Evolutionary conservation across 495 filamentous ascomycete species (phyloP).

Genomic region (Tuber indicum): DNA sequence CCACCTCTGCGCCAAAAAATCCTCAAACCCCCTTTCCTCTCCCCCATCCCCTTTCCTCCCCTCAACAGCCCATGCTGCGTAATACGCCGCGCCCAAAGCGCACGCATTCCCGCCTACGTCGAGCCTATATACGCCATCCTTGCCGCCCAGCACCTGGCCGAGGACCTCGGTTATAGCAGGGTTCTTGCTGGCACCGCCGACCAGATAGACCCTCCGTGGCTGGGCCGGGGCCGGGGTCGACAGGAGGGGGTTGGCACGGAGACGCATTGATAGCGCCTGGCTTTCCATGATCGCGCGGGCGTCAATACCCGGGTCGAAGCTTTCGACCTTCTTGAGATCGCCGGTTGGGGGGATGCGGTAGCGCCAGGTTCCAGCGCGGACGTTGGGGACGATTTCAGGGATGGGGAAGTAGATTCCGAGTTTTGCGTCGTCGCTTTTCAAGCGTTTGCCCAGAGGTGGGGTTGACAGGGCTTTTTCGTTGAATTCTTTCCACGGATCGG

Average conservation of each 20-base stretch:
- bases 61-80: slow-evolving; percentile 87
- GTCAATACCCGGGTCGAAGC: slow-evolving; percentile 46
- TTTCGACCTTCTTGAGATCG: slow-evolving; percentile 47
- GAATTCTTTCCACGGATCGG: slow-evolving; percentile 67
- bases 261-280: slow-evolving; percentile 80
- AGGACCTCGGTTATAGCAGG: slow-evolving; percentile 72
- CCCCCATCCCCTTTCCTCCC: slow-evolving; percentile 42
- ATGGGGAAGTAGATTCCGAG: slow-evolving; percentile 89
- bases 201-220: slow-evolving; percentile 83
- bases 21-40: slow-evolving; percentile 64
- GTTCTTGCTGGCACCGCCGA: slow-evolving; percentile 84
- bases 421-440: slow-evolving; percentile 57
- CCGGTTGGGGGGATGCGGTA: slow-evolving; percentile 49
- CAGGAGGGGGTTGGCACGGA: slow-evolving; percentile 72
- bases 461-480: slow-evolving; percentile 60
- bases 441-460: slow-evolving; percentile 58
- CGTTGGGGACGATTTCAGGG: slow-evolving; percentile 91
- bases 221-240: slow-evolving; percentile 54
- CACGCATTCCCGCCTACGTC: slow-evolving; percentile 97
- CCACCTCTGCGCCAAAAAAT: slow-evolving; percentile 76
- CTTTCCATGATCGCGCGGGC: slow-evolving; percentile 87
- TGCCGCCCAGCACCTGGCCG: slow-evolving; percentile 79
- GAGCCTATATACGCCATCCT: slow-evolving; percentile 81
- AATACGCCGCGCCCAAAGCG: slow-evolving; percentile 91
- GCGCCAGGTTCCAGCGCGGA: slow-evolving; percentile 73